phyloP scores from a whole-genome alignment of 2,329 filamentous ascomycete genomes.

The Xylariaceae sp. region DNA sequence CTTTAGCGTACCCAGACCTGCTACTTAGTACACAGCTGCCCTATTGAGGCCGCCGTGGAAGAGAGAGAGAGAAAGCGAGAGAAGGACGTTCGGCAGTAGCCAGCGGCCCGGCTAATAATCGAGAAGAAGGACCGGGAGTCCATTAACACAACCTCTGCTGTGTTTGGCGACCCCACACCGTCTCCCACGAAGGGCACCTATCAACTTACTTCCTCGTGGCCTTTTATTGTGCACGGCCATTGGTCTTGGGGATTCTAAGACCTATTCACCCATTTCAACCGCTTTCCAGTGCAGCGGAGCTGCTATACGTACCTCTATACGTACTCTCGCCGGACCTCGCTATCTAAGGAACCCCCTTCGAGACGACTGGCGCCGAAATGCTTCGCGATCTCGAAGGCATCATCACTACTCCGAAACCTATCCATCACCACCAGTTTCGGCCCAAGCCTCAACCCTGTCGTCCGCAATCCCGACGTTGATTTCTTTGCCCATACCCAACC shows the following conservation, averaged over 20 bases:
- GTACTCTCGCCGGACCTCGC: constrained; percentile 16
- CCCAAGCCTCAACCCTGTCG: constrained; percentile 13
- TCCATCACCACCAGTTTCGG: constrained; percentile 19
- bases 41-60: constrained; percentile 3
- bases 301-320: constrained; percentile 23
- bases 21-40: not conserved
- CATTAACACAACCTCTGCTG: constrained; percentile 6
- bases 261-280: constrained; percentile 16
- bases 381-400: constrained; percentile 28
- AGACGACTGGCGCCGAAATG: constrained; percentile 32
- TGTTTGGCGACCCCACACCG: constrained; percentile 29
- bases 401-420: constrained; percentile 23
- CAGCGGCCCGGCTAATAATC: constrained; percentile 5
- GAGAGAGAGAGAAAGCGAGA: not conserved
- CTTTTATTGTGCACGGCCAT: constrained; percentile 27
- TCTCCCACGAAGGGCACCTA: constrained; percentile 19
- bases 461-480: not conserved
- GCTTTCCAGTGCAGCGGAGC: constrained; percentile 23
- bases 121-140: not conserved
- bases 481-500: not conserved
- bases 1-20: not conserved
- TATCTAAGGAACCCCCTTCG: constrained; percentile 17
- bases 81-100: not conserved
- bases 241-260: constrained; percentile 18
- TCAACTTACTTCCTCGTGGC: constrained; percentile 21